These are phyloP conservation scores for Pleurotus tuoliensis DNA, from an alignment of 768 basidiomycete species.

Conservation along the genomic window DNA sequence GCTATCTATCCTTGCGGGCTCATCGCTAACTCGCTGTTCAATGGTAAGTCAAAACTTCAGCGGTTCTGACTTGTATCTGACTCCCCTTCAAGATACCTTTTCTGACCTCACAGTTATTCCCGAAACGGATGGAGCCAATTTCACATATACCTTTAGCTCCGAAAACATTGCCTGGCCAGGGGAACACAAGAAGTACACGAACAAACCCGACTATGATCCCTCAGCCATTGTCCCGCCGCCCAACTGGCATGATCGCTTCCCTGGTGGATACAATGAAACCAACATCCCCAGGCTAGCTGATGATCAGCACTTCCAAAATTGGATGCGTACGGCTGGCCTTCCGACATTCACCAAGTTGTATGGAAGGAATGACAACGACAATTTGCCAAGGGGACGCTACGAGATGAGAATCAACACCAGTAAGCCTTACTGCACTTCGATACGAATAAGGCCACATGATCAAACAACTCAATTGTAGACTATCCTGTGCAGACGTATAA, in stretches of 20 bases:
- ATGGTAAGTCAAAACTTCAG: slow-evolving; percentile 47
- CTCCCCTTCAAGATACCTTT: slow-evolving; percentile 64
- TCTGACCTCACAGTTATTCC: slow-evolving; percentile 55
- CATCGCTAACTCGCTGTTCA: slow-evolving; percentile 96
- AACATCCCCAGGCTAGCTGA: slow-evolving; percentile 68
- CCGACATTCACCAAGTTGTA: slow-evolving; percentile 97
- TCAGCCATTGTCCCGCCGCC: slow-evolving; percentile 84
- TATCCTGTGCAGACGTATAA: slow-evolving; percentile 89
- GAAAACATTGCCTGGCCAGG: slow-evolving; percentile 94
- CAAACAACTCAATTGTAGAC: slow-evolving; percentile 45
- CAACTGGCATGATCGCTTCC: slow-evolving; percentile 79
- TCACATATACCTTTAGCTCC: slow-evolving; percentile 70
- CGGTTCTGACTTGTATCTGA: neutral
- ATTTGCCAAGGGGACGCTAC: slow-evolving; percentile 72
- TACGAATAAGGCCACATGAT: neutral
- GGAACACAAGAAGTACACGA: slow-evolving; percentile 85
- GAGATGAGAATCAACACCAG: slow-evolving; percentile 76
- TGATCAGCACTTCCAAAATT: slow-evolving; percentile 97
- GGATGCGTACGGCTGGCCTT: slow-evolving; percentile 98
- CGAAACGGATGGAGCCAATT: slow-evolving; percentile 33
- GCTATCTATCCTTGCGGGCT: slow-evolving; percentile 92
- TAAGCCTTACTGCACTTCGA: slow-evolving; percentile 22
- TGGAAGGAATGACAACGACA: slow-evolving; percentile 80
- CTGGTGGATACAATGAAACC: slow-evolving; percentile 65
- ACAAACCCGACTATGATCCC: slow-evolving; percentile 52